phyloP scores from a whole-genome alignment of 805 yeast genomes.

The Candida nonsorbophila region DNA sequence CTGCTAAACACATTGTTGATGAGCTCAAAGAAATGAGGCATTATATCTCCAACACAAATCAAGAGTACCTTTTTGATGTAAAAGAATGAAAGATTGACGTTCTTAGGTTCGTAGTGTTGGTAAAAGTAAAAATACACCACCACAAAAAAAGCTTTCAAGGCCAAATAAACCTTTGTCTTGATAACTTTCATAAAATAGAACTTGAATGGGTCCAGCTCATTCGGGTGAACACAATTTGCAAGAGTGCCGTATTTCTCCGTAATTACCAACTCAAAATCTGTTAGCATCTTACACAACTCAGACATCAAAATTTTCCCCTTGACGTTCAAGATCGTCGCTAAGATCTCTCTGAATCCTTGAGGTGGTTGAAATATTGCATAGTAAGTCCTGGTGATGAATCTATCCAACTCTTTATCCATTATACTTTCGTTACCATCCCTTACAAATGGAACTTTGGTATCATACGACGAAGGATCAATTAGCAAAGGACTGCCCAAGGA shows the following conservation, averaged over 20 bases:
- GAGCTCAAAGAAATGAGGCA: slow-evolving; percentile 31
- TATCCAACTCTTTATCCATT: slow-evolving; percentile 36
- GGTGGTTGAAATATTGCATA: slow-evolving; percentile 19
- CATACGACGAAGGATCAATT: slow-evolving; percentile 37
- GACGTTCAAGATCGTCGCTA: slow-evolving; percentile 36
- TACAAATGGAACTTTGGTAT: slow-evolving; percentile 46
- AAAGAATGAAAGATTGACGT: slow-evolving; percentile 29
- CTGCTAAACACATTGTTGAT: slow-evolving; percentile 32
- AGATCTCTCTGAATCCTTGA: slow-evolving; percentile 26
- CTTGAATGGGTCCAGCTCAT: slow-evolving; percentile 5
- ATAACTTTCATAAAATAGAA: slow-evolving; percentile 12
- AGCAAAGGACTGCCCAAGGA: slow-evolving; percentile 44
- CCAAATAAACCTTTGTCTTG: slow-evolving; percentile 21
- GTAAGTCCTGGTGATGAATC: slow-evolving; percentile 28
- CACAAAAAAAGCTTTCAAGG: slow-evolving; percentile 26
- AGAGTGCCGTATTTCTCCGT: slow-evolving; percentile 22
- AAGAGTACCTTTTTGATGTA: slow-evolving; percentile 29
- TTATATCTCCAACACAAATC: slow-evolving; percentile 23
- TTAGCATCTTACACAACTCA: slow-evolving; percentile 27
- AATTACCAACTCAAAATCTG: slow-evolving; percentile 31
- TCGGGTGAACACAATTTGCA: slow-evolving; percentile 12
- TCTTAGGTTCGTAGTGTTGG: slow-evolving; percentile 30
- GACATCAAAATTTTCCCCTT: slow-evolving; percentile 30
- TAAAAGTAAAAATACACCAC: slow-evolving; percentile 39
- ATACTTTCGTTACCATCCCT: slow-evolving; percentile 32